Conservation (phyloP, 352 stramenopile species). For the Globisporangium iwayamae region DNA sequence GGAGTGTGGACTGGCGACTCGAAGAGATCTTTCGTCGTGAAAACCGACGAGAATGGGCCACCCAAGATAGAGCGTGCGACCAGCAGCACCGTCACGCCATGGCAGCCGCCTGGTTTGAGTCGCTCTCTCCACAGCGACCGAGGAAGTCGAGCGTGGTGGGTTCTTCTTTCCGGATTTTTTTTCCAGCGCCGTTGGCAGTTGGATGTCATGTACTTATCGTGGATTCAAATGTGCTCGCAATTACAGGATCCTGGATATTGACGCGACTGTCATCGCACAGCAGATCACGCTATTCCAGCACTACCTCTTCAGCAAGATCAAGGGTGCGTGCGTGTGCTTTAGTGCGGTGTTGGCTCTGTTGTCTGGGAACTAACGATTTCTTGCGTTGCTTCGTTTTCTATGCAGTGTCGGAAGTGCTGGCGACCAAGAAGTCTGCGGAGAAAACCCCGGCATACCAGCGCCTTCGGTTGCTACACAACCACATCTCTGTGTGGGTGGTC, state of each 20-base stretch:
- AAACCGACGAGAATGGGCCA: conserved; percentile 34
- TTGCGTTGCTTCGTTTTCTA: background rate
- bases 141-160: conserved; percentile 54
- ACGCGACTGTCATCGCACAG: conserved; percentile 73
- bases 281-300: conserved; percentile 87
- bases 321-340: conserved; percentile 33
- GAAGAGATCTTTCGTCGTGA: conserved; percentile 65
- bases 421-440: conserved; percentile 66
- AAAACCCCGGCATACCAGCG: conserved; percentile 83
- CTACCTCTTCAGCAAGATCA: conserved; percentile 87
- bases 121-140: conserved; percentile 28
- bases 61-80: conserved; percentile 24
- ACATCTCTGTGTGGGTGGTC: conserved; percentile 84
- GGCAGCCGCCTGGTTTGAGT: conserved; percentile 45
- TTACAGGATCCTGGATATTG: conserved; percentile 67
- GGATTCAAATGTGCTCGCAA: background rate
- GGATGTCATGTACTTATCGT: background rate
- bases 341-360: background rate
- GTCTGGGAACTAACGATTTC: background rate
- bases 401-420: conserved; percentile 74
- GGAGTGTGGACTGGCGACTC: conserved; percentile 64
- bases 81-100: conserved; percentile 40
- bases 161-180: background rate
- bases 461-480: conserved; percentile 79
- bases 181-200: background rate